Evolutionary conservation across 192 early-diverging fungal genomes (phyloP), one percentile per base, ranked within the genome.

Genomic region (Coemansia sp.): DNA sequence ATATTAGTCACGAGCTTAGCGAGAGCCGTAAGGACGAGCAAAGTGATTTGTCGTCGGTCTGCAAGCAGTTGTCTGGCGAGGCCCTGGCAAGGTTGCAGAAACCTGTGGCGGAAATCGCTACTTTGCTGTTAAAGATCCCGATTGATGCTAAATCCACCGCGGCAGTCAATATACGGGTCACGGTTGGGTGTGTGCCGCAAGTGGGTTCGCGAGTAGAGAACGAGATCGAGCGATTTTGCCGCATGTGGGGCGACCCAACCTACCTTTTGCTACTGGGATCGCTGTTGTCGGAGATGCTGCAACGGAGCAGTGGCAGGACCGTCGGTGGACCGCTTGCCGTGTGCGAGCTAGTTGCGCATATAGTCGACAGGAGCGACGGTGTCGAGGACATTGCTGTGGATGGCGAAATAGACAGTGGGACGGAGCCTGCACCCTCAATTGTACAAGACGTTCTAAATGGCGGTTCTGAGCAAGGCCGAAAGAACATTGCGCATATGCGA

Each of bases 141-240:
- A 38, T 71, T 22, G 73, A 65, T 22, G 29, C 64, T 9, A 62
- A n/a, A n/a, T 20, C 55, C 6, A 36, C 10, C 36, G 15, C 33
- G 2, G 11, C 53, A 7, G 46, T 52, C n/a, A 72, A 20, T 10
- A 22, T 66, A 8, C 18, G 64, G 11, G 41, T 44, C 20, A 66
- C 66, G 2, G 4, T 72, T 8, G 69, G 75, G 22, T 47, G 65
- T 20, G 16, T 38, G 4, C 70, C 66, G 58, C 70, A 73, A 18
- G 47, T 43, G 3, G 70, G 75, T 2, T 24, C 70, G 47, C 63
- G 33, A 20, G 38, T 22, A 22, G 78, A 75, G 58, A 68, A 60
- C 60, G 79, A 75, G 27, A 69, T 81, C 24, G 79, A 72, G 70
- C 62, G 79, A 33, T 67, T 81, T 38, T 81, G 73, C 53, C 53